These are phyloP conservation scores for Thalassiosira pacifica DNA, from an alignment of 352 stramenopile species.

Conservation along the genomic window DNA sequence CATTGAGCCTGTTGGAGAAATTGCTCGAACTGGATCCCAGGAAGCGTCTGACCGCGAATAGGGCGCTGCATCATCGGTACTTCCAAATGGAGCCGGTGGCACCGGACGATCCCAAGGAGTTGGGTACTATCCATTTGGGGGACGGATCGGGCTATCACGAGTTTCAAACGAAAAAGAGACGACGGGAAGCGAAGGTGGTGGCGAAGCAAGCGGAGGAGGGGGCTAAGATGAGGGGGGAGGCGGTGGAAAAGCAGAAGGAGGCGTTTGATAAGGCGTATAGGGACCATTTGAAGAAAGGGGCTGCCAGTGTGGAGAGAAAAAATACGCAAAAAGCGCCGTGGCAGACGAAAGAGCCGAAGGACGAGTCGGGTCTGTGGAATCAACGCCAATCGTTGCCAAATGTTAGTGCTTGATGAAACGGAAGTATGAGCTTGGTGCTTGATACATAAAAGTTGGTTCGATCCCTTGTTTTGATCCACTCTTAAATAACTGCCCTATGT, in stretches of 20 bases:
- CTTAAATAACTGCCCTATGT: no score
- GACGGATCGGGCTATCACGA: slow-evolving; percentile 80
- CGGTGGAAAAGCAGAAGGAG: slow-evolving; percentile 76
- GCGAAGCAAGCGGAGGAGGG: slow-evolving; percentile 71
- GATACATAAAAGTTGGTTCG: no score
- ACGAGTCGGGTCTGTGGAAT: no score
- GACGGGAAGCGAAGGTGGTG: slow-evolving; percentile 78
- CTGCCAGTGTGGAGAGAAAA: slow-evolving; percentile 3
- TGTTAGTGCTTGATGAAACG: no score
- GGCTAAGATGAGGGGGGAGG: slow-evolving; percentile 60
- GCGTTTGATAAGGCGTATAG: slow-evolving; percentile 75
- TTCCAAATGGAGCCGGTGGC: slow-evolving; percentile 83
- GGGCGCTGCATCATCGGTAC: slow-evolving; percentile 91
- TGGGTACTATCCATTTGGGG: slow-evolving; percentile 67
- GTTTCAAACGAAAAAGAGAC: slow-evolving; percentile 86
- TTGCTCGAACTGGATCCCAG: slow-evolving; percentile 93
- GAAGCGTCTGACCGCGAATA: slow-evolving; percentile 91
- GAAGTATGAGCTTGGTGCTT: no score
- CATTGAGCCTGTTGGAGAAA: slow-evolving; percentile 91
- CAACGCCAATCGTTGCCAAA: no score
- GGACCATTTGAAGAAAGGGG: slow-evolving; percentile 72
- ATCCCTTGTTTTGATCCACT: no score
- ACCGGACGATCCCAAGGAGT: slow-evolving; percentile 69
- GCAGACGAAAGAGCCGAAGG: no score
- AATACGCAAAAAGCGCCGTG: background rate